These are phyloP conservation scores for Phoenix dactylifera DNA, from an alignment of 176 grass and related monocot genomes.

Conservation along the genomic window DNA sequence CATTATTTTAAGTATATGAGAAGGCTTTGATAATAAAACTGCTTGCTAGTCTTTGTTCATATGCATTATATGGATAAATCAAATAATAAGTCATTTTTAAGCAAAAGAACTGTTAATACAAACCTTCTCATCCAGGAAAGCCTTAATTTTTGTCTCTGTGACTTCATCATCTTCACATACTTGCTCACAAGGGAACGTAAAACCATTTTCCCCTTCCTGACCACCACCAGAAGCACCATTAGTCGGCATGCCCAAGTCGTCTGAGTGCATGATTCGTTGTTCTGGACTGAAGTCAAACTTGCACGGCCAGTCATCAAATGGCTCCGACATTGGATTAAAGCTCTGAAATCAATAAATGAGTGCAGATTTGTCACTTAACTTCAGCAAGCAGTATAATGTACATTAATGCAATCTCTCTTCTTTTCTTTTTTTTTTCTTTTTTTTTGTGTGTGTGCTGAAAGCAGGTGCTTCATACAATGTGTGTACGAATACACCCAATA, in stretches of 20 bases:
- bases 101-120: neutral
- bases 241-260: slow-evolving; percentile 38
- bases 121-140: slow-evolving; percentile 95
- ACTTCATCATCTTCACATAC: slow-evolving; percentile 76
- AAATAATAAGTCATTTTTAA: no score
- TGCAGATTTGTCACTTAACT: no score
- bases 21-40: no score
- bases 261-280: slow-evolving; percentile 30
- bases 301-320: slow-evolving; percentile 70
- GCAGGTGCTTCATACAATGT: no score
- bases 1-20: no score
- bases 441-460: no score
- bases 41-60: no score
- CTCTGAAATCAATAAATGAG: slow-evolving; percentile 37
- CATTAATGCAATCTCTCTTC: no score
- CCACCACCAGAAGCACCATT: slow-evolving; percentile 28
- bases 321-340: slow-evolving; percentile 84
- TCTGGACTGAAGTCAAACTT: slow-evolving; percentile 47
- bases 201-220: slow-evolving; percentile 41
- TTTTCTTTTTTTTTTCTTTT: no score
- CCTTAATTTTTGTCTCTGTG: slow-evolving; percentile 85
- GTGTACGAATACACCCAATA: no score
- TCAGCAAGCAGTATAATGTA: no score
- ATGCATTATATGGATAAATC: no score
- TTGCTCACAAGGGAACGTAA: slow-evolving; percentile 52